Conservation (phyloP, 306 rosid genomes). For the Rubus parviflorus region DNA sequence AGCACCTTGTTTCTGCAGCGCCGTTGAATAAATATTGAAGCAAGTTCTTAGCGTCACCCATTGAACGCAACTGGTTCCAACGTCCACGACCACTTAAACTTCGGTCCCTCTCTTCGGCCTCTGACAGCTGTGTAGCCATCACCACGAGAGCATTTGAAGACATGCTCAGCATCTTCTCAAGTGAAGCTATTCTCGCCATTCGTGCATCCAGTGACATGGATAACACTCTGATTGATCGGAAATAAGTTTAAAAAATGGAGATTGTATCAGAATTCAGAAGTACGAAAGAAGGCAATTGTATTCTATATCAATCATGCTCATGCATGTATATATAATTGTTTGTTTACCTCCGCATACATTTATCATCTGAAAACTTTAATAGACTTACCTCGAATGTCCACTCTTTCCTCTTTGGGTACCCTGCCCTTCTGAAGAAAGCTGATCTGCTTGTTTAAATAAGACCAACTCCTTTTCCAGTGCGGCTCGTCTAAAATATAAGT, state of each 20-base stretch:
- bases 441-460: conserved; percentile 55
- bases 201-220: conserved; percentile 67
- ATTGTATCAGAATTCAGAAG: conserved; percentile 25
- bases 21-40: conserved; percentile 63
- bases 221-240: conserved; percentile 45
- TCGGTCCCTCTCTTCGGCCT: conserved; percentile 71
- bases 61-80: conserved; percentile 77
- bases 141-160: conserved; percentile 62
- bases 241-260: background rate
- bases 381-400: conserved; percentile 49
- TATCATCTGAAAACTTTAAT: background rate
- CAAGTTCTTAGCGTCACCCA: conserved; percentile 75
- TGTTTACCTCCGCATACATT: background rate
- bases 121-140: conserved; percentile 76
- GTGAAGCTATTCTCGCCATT: conserved; percentile 67
- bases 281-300: conserved; percentile 5
- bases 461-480: conserved; percentile 68
- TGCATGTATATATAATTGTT: background rate
- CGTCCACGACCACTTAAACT: conserved; percentile 60
- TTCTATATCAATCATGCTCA: background rate
- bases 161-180: conserved; percentile 67
- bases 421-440: conserved; percentile 43
- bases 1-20: conserved; percentile 68
- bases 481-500: conserved; percentile 42
- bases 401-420: conserved; percentile 45